Evolutionary conservation across 2,329 filamentous ascomycete species (phyloP).

Genomic region (Arthrobotrys sphaeroides): DNA sequence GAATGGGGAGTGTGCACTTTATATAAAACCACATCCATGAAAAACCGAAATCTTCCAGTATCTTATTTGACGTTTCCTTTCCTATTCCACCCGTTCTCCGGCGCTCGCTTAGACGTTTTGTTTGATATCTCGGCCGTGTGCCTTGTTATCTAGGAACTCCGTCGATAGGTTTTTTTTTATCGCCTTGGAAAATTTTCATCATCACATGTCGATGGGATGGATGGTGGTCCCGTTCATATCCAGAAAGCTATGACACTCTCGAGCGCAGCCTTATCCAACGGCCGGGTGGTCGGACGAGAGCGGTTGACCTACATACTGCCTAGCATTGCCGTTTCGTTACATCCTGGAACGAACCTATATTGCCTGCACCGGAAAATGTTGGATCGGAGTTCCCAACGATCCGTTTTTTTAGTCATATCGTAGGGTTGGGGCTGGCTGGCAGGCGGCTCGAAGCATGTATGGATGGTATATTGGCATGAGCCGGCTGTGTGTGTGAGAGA

Average conservation of each 20-base stretch:
- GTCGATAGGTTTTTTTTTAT: not conserved
- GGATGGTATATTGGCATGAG: not conserved
- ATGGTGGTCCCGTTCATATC: not conserved
- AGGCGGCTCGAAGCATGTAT: slow-evolving; percentile 10
- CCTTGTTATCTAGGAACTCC: not conserved
- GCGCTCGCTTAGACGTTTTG: not conserved
- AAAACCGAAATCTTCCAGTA: not conserved
- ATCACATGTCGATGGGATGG: slow-evolving; percentile 1
- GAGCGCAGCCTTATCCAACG: slow-evolving; percentile 22
- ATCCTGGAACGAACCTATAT: slow-evolving; percentile 25
- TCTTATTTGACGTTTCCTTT: not conserved
- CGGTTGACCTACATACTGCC: not conserved
- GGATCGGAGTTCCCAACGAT: slow-evolving; percentile 31
- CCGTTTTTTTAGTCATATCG: slow-evolving; percentile 12
- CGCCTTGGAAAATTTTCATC: not conserved
- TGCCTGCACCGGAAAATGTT: slow-evolving; percentile 28
- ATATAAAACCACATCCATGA: slow-evolving; percentile 29
- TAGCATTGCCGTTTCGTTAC: slow-evolving; percentile 7
- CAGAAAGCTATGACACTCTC: not conserved
- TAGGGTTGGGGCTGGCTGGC: slow-evolving; percentile 2
- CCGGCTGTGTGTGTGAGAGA: slow-evolving; percentile 1
- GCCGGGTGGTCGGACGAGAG: not conserved
- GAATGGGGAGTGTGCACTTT: slow-evolving; percentile 31
- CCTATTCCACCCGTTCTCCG: slow-evolving; percentile 33
- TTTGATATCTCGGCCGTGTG: not conserved